Evolutionary conservation across 2,329 filamentous ascomycete genomes (phyloP).

Genomic region (Fusarium oligoseptatum): DNA sequence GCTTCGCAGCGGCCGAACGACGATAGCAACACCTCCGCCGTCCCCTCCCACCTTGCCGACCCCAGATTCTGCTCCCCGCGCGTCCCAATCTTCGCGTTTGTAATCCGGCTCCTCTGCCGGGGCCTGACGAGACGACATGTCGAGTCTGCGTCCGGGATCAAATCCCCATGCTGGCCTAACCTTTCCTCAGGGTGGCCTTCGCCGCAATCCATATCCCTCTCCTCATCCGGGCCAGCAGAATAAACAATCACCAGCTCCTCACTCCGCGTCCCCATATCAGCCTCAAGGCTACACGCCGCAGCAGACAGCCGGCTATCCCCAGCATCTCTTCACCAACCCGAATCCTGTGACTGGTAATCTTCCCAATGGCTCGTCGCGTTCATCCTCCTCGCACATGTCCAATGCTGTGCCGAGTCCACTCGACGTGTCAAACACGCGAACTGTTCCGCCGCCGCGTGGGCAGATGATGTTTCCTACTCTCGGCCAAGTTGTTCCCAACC

Average conservation of each 20-base stretch:
- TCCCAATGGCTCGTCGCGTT: conserved; percentile 61
- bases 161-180: conserved; percentile 67
- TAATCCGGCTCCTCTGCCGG: conserved; percentile 39
- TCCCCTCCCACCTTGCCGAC: conserved; percentile 13
- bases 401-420: conserved; percentile 64
- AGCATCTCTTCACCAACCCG: conserved; percentile 66
- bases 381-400: conserved; percentile 61
- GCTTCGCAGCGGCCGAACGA: conserved; percentile 27
- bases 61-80: conserved; percentile 20
- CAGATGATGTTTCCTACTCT: conserved; percentile 57
- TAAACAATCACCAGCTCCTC: conserved; percentile 68
- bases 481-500: conserved; percentile 58
- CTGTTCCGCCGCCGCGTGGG: conserved; percentile 57
- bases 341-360: conserved; percentile 62
- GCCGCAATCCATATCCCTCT: conserved; percentile 62
- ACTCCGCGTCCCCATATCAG: conserved; percentile 69
- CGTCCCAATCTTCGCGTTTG: conserved; percentile 25
- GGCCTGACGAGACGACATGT: conserved; percentile 56
- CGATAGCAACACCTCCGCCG: conserved; percentile 27
- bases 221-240: conserved; percentile 65
- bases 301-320: conserved; percentile 64
- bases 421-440: conserved; percentile 60
- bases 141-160: conserved; percentile 63
- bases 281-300: conserved; percentile 66
- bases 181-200: conserved; percentile 64